Percentiles rank a stretch among this genome's conserved stretches.
These are phyloP conservation scores for Lachnellula arida DNA, from an alignment of 2,329 filamentous ascomycete species.

Conservation along the genomic window DNA sequence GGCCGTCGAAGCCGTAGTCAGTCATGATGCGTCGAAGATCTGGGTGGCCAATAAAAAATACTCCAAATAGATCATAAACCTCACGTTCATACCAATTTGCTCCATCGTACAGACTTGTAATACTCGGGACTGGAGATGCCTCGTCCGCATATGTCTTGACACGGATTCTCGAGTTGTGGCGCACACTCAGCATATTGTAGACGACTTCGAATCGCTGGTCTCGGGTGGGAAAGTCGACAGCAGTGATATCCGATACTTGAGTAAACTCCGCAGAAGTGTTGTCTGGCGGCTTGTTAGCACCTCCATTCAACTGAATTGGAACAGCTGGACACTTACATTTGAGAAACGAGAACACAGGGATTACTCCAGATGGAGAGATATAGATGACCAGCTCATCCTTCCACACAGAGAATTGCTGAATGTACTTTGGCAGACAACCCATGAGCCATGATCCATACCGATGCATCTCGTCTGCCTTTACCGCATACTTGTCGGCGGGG, in stretches of 20 bases:
- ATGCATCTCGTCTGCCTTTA: slow-evolving; percentile 83
- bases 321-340: slow-evolving; percentile 49
- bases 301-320: not conserved
- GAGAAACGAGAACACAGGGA: slow-evolving; percentile 90
- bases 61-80: slow-evolving; percentile 94
- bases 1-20: slow-evolving; percentile 97
- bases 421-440: slow-evolving; percentile 93
- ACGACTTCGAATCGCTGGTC: slow-evolving; percentile 96
- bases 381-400: slow-evolving; percentile 97
- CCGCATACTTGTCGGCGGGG: slow-evolving; percentile 86
- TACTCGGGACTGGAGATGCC: slow-evolving; percentile 84
- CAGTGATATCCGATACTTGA: slow-evolving; percentile 86
- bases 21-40: slow-evolving; percentile 98
- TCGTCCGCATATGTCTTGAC: slow-evolving; percentile 99
- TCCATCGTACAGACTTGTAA: slow-evolving; percentile 83
- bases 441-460: slow-evolving; percentile 95
- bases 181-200: slow-evolving; percentile 93
- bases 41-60: slow-evolving; percentile 93
- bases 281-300: slow-evolving; percentile 45
- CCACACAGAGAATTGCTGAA: slow-evolving; percentile 99
- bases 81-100: slow-evolving; percentile 99
- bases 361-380: slow-evolving; percentile 80
- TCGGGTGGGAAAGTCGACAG: slow-evolving; percentile 91
- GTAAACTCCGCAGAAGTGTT: slow-evolving; percentile 98
- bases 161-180: slow-evolving; percentile 92